Evolutionary conservation across 768 basidiomycete genomes (phyloP).

Genomic region (Lactarius hatsudake): DNA sequence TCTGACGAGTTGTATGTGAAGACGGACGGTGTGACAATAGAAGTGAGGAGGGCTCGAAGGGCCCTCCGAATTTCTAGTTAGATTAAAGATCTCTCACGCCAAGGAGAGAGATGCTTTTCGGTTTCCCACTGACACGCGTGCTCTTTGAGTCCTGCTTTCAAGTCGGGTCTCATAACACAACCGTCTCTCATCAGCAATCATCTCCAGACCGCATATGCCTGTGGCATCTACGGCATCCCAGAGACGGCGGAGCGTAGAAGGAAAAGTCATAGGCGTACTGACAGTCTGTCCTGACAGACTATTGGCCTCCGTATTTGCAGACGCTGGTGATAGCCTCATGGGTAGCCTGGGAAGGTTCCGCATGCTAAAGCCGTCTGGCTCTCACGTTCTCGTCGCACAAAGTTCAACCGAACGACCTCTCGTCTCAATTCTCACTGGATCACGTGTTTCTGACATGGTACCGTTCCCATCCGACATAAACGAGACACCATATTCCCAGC

Average conservation of each 20-base stretch:
- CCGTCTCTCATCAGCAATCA: not conserved
- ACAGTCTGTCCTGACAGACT: too few relatives aligned
- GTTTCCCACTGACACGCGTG: too few relatives aligned
- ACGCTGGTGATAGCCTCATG: not conserved
- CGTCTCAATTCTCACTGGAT: not conserved
- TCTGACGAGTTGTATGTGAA: too few relatives aligned
- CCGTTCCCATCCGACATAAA: too few relatives aligned
- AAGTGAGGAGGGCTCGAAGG: too few relatives aligned
- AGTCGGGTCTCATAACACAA: too few relatives aligned
- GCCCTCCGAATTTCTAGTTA: too few relatives aligned
- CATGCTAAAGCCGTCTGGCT: not conserved
- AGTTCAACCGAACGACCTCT: not conserved
- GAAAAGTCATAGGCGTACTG: too few relatives aligned
- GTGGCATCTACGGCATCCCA: not conserved
- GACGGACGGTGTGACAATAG: too few relatives aligned
- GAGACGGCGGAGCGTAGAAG: too few relatives aligned
- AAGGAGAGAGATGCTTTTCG: not conserved
- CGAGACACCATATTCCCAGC: not conserved
- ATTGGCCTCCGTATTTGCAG: not conserved
- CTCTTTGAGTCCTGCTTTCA: too few relatives aligned
- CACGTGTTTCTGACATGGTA: not conserved
- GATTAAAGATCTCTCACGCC: not conserved
- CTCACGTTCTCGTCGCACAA: not conserved
- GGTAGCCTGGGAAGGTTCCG: not conserved
- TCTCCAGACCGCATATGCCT: not conserved